These are phyloP conservation scores for Claviceps humidiphila DNA, from an alignment of 2,329 filamentous ascomycete genomes.

Conservation along the genomic window DNA sequence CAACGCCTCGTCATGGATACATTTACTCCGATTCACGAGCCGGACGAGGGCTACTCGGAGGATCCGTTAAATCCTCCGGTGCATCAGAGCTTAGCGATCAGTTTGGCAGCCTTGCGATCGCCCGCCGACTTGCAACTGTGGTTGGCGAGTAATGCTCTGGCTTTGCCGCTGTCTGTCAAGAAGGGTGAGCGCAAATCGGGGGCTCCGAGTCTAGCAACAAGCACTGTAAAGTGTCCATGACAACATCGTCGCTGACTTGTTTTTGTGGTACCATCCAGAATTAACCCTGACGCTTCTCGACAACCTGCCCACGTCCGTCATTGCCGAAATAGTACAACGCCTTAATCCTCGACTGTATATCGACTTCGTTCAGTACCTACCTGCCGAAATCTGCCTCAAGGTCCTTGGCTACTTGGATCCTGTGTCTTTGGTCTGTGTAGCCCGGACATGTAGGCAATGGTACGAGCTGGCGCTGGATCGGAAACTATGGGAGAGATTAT, in stretches of 20 bases:
- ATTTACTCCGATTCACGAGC: constrained; percentile 40
- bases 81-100: constrained; percentile 18
- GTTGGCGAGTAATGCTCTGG: constrained; percentile 36
- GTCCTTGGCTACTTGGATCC: constrained; percentile 80
- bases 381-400: constrained; percentile 80
- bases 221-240: neutral
- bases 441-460: constrained; percentile 70
- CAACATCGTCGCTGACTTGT: constrained; percentile 8
- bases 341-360: constrained; percentile 79
- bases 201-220: neutral
- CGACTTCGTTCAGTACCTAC: constrained; percentile 76
- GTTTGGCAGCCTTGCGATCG: constrained; percentile 23
- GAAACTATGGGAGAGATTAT: constrained; percentile 74
- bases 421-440: constrained; percentile 64
- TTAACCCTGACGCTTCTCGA: constrained; percentile 68
- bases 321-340: constrained; percentile 68
- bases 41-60: constrained; percentile 82
- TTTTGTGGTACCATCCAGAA: constrained; percentile 35
- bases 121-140: constrained; percentile 34
- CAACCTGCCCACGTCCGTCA: constrained; percentile 64
- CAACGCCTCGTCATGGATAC: constrained; percentile 25
- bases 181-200: constrained; percentile 10
- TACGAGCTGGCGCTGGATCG: constrained; percentile 68
- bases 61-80: constrained; percentile 43
- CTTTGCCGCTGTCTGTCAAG: constrained; percentile 34